A percentile compares a stretch with the other conserved stretches of the same genome.
phyloP scores from a whole-genome alignment of 2,329 filamentous ascomycete genomes.

The Pseudocercospora vitis region DNA sequence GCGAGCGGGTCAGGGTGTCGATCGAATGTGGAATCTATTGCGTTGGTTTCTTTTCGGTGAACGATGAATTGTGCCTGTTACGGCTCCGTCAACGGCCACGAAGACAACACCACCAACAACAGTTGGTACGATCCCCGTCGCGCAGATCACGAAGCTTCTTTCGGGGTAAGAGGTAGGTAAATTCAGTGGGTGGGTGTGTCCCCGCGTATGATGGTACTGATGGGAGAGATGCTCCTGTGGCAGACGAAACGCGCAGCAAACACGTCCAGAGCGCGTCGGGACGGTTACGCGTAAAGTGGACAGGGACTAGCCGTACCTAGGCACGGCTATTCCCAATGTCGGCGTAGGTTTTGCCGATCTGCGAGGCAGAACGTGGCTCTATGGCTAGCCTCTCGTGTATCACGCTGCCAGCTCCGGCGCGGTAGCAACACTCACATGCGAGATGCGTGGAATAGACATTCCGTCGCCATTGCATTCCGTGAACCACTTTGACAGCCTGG shows the following conservation, averaged over 20 bases:
- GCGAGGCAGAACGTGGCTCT: too few relatives aligned
- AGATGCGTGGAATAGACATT: too few relatives aligned
- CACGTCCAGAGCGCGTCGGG: slow-evolving; percentile 6
- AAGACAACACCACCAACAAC: background rate
- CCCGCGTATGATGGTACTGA: too few relatives aligned
- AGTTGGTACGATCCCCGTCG: background rate
- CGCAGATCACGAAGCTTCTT: background rate
- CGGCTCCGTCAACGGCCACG: background rate
- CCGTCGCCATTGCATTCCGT: background rate
- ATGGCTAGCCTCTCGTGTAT: too few relatives aligned
- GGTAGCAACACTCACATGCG: background rate
- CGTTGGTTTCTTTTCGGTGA: too few relatives aligned
- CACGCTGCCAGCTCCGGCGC: background rate
- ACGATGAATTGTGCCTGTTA: too few relatives aligned
- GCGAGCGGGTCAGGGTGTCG: slow-evolving; percentile 1
- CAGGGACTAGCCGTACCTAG: background rate
- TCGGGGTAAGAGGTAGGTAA: too few relatives aligned
- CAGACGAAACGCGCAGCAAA: slow-evolving; percentile 8
- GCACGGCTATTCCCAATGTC: too few relatives aligned
- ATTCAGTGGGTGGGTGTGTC: background rate
- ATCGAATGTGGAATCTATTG: background rate
- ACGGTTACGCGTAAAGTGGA: background rate
- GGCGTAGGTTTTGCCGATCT: too few relatives aligned
- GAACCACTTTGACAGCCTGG: background rate
- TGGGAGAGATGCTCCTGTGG: too few relatives aligned